Evolutionary conservation across 805 yeast genomes (phyloP).

Genomic region (Candida verbasci): DNA sequence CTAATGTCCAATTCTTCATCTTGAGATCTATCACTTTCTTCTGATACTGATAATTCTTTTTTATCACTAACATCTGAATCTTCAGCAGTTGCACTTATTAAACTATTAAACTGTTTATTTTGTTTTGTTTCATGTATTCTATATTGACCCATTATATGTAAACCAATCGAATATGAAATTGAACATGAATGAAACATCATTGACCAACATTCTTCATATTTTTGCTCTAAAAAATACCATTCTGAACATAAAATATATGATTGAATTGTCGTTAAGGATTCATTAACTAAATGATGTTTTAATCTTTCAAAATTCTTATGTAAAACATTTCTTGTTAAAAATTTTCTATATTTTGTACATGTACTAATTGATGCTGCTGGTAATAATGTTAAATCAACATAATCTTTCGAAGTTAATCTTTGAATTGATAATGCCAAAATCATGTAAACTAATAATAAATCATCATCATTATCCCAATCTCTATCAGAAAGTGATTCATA

Average conservation of each 20-base stretch:
- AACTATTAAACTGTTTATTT: slow-evolving; percentile 1
- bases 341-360: slow-evolving; percentile 14
- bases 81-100: slow-evolving; percentile 7
- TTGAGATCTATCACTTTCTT: slow-evolving; percentile 10
- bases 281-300: slow-evolving; percentile 43
- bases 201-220: slow-evolving; percentile 50
- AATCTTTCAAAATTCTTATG: slow-evolving; percentile 40
- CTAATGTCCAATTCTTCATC: slow-evolving; percentile 31
- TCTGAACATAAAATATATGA: slow-evolving; percentile 50
- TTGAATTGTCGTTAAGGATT: slow-evolving; percentile 45
- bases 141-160: slow-evolving; percentile 41
- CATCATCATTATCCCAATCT: slow-evolving; percentile 48
- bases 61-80: slow-evolving; percentile 15
- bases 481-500: slow-evolving; percentile 26
- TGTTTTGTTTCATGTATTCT: slow-evolving; percentile 9
- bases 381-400: slow-evolving; percentile 14
- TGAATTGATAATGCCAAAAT: slow-evolving; percentile 38
- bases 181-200: slow-evolving; percentile 47
- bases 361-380: slow-evolving; percentile 17
- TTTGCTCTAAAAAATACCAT: slow-evolving; percentile 44
- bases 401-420: slow-evolving; percentile 29
- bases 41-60: background rate
- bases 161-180: slow-evolving; percentile 47
- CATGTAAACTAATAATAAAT: slow-evolving; percentile 42
- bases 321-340: slow-evolving; percentile 20